These are phyloP conservation scores for Yarrowia divulgata DNA, from an alignment of 805 yeast species.

Conservation along the genomic window DNA sequence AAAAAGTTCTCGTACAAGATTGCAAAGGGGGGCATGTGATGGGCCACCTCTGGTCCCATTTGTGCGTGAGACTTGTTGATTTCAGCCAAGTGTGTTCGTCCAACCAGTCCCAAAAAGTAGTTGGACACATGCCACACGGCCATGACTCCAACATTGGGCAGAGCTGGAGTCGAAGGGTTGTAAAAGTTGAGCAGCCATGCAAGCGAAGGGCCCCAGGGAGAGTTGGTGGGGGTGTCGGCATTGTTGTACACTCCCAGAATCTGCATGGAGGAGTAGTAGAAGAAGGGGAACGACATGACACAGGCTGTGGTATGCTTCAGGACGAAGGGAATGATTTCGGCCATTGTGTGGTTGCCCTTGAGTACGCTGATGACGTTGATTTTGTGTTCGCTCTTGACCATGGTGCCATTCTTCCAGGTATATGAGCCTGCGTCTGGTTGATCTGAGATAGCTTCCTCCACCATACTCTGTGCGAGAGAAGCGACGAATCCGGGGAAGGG, in stretches of 20 bases:
- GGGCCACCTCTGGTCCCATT: conserved; percentile 18
- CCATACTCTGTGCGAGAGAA: conserved; percentile 17
- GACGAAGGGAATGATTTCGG: conserved; percentile 4
- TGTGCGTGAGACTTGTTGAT: conserved; percentile 17
- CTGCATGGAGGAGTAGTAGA: conserved; percentile 37
- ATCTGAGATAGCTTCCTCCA: conserved; percentile 27
- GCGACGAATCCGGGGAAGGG: conserved; percentile 27
- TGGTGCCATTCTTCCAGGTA: conserved; percentile 1
- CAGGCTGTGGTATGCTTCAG: conserved; percentile 17
- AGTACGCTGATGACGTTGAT: conserved; percentile 15
- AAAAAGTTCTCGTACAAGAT: conserved; percentile 23
- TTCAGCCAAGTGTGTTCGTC: conserved; percentile 31
- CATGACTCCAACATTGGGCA: conserved; percentile 24
- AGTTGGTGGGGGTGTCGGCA: conserved; percentile 10
- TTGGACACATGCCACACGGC: conserved; percentile 28
- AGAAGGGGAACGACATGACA: conserved; percentile 34
- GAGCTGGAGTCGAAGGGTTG: conserved; percentile 28
- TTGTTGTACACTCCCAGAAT: conserved; percentile 27
- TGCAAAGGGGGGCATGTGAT: conserved; percentile 20
- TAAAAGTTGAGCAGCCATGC: conserved; percentile 28
- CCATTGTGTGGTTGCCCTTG: conserved; percentile 3
- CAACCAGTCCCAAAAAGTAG: conserved; percentile 24
- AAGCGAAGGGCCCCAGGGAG: conserved; percentile 11
- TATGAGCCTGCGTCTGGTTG: conserved; percentile 15
- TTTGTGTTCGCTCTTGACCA: conserved; percentile 3